Base-by-base conservation (phyloP, 306 rosid genomes). In the Pachyrhizus erosus region DNA sequence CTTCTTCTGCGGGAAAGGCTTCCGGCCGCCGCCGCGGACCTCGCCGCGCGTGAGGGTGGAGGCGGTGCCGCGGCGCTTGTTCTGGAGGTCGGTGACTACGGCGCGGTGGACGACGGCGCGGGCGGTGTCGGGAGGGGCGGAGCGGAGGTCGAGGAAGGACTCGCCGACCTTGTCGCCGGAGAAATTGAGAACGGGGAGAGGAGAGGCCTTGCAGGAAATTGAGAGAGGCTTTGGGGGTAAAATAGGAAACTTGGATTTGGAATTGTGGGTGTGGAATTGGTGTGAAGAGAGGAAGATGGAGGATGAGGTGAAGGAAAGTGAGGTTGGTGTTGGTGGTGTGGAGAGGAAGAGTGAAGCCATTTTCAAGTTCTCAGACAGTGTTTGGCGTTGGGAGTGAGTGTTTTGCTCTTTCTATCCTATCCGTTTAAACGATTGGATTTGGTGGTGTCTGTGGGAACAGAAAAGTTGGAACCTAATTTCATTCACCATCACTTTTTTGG, bases 21-120 rank as follows among this genome's bases (percentile, higher is more conserved):
- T 96, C 15, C 37, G 51, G 6, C 99, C 99, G 0, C 98, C 99
- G 5, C 98, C 99, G 0, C 97, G 12, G 24, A 96, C 99, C 89
- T 93, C 97, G 0, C 23, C 94, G 21, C 98, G 91, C 0, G 98
- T 96, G 78, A 93, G 92, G 2, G 98, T 96, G 9, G 99, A 96
- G 31, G 99, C 99, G 0, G 99, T 96, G 58, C 99, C 97, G 12
- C 98, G 98, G 49, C 99, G 99, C 89, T 88, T 89, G 92, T 96
- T 96, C 82, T 90, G 98, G 60, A 89, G 98, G 91, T 93, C 99
- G 9, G 89, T 85, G 86, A 93, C 75, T 13, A 96, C 73, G 60
- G 89, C 99, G 2, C 98, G 94, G 91, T 96, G 99, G 66, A 96
- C 97, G 42, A 96, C 97, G 51, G 99, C 92, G 15, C 98, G 96